Evolutionary conservation across 2,329 filamentous ascomycete species (phyloP).

Genomic region (Ilyonectria mors-panacis): DNA sequence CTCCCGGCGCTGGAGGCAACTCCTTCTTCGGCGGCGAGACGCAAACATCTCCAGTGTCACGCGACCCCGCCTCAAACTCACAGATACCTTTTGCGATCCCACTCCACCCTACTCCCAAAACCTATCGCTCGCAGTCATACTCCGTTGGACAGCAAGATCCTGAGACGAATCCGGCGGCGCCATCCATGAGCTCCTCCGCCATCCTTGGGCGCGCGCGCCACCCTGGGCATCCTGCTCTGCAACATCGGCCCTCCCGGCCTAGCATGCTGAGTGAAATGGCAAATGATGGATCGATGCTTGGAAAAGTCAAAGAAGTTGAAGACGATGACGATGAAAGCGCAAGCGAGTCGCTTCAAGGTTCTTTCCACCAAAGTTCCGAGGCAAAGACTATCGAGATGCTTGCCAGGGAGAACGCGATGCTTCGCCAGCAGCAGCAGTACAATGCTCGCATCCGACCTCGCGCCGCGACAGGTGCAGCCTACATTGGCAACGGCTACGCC

Average conservation of each 20-base stretch:
- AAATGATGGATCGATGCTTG: slow-evolving; percentile 72
- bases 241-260: slow-evolving; percentile 85
- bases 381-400: slow-evolving; percentile 76
- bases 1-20: slow-evolving; percentile 58
- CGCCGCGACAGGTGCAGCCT: slow-evolving; percentile 69
- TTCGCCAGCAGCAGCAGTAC: slow-evolving; percentile 71
- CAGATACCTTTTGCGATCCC: slow-evolving; percentile 91
- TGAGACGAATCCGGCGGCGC: slow-evolving; percentile 63
- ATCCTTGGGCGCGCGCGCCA: slow-evolving; percentile 70
- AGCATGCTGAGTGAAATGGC: slow-evolving; percentile 83
- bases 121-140: slow-evolving; percentile 95
- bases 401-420: slow-evolving; percentile 73
- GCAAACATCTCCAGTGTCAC: slow-evolving; percentile 66
- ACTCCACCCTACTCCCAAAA: slow-evolving; percentile 90
- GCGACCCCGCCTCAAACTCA: slow-evolving; percentile 68
- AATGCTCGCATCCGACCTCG: slow-evolving; percentile 70
- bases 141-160: slow-evolving; percentile 92
- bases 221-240: slow-evolving; percentile 74
- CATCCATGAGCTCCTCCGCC: slow-evolving; percentile 62
- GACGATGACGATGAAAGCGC: slow-evolving; percentile 75
- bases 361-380: slow-evolving; percentile 68
- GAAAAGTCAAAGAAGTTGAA: slow-evolving; percentile 79
- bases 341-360: slow-evolving; percentile 64
- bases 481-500: slow-evolving; percentile 71
- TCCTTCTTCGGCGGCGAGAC: slow-evolving; percentile 67